Percentiles rank a stretch among this genome's conserved stretches.
phyloP scores from a whole-genome alignment of 345 rosid genomes.

The Bruguiera parviflora region DNA sequence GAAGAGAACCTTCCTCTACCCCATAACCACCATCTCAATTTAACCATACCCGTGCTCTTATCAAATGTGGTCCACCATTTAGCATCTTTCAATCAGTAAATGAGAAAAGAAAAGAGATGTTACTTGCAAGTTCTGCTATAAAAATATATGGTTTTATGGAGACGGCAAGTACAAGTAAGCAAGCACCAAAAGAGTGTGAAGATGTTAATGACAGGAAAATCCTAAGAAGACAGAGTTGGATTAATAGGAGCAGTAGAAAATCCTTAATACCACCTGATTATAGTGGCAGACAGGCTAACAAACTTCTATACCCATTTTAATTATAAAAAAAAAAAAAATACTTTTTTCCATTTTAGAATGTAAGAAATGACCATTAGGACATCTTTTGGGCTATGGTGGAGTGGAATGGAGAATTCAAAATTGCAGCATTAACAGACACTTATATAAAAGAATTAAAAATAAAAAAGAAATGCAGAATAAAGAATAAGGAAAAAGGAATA shows the following conservation, averaged over 20 bases:
- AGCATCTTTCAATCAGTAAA: neutral
- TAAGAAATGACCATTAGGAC: too few relatives aligned
- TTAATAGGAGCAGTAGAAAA: neutral
- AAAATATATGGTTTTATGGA: too few relatives aligned
- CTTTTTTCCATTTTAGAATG: too few relatives aligned
- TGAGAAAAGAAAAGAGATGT: neutral
- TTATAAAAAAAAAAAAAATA: too few relatives aligned
- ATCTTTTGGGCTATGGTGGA: too few relatives aligned
- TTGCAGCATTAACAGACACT: neutral
- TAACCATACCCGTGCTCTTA: neutral
- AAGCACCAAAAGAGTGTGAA: too few relatives aligned
- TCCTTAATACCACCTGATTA: neutral
- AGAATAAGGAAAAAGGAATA: neutral
- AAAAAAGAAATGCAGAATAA: neutral
- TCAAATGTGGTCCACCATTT: conserved; percentile 13
- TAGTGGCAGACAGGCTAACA: neutral
- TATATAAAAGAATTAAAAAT: neutral
- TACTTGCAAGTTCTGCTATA: too few relatives aligned
- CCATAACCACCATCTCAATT: conserved; percentile 5
- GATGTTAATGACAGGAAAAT: too few relatives aligned
- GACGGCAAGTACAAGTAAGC: too few relatives aligned
- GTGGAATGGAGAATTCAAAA: neutral
- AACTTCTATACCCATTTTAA: neutral
- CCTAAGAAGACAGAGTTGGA: too few relatives aligned
- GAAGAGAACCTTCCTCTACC: conserved; percentile 2